Conservation (phyloP, 176 grass and related monocot species). For the Ensete glaucum region DNA sequence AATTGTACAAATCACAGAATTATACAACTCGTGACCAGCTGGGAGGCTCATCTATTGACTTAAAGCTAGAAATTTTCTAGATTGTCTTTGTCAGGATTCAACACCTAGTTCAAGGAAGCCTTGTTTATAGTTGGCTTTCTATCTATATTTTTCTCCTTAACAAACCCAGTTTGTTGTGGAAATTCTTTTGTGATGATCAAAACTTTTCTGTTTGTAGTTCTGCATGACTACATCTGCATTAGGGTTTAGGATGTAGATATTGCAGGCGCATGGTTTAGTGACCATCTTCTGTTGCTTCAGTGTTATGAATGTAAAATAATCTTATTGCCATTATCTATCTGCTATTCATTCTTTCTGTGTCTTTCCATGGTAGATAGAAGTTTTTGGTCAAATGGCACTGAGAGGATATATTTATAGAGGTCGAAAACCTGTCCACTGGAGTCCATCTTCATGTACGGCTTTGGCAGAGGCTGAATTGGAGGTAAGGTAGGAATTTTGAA, state of each 20-base stretch:
- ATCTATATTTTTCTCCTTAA: background rate
- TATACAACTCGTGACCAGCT: background rate
- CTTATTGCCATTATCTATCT: background rate
- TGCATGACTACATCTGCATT: background rate
- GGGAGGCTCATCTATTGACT: too few species aligned
- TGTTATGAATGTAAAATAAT: background rate
- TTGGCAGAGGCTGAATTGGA: conserved; percentile 95
- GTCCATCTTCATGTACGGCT: conserved; percentile 86
- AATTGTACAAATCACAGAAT: background rate
- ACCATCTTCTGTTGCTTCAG: background rate
- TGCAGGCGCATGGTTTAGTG: background rate
- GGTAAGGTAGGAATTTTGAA: conserved; percentile 37
- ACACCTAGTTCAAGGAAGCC: background rate
- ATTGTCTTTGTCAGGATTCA: background rate
- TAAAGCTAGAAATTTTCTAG: too few species aligned
- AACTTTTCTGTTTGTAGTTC: background rate
- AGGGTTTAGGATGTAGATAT: background rate
- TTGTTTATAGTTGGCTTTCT: too few species aligned
- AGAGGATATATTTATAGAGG: conserved; percentile 94
- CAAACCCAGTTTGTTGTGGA: background rate
- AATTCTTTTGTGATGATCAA: too few species aligned
- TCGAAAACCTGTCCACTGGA: conserved; percentile 92
- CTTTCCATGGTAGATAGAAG: conserved; percentile 59
- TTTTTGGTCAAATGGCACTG: conserved; percentile 91
- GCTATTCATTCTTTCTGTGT: conserved; percentile 9